Evolutionary conservation across 1,139 yeast species (phyloP).

Genomic region (Taiozyma sp.): DNA sequence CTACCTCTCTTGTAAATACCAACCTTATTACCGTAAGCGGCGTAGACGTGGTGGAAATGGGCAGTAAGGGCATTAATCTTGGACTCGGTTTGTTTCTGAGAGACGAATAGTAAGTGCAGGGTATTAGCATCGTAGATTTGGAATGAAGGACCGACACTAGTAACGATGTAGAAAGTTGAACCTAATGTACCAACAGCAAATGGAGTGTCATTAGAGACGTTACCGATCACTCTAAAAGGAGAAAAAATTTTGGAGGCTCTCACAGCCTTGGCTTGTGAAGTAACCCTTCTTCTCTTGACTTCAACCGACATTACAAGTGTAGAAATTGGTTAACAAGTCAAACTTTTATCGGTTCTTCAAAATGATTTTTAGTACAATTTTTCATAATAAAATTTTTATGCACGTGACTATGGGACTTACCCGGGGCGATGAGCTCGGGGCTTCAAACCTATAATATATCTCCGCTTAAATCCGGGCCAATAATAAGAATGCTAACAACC

Average conservation of each 20-base stretch:
- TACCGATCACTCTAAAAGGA: constrained; percentile 60
- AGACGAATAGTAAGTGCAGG: constrained; percentile 80
- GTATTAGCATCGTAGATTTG: constrained; percentile 94
- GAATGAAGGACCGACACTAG: constrained; percentile 85
- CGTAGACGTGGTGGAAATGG: constrained; percentile 82
- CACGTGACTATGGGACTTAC: not conserved
- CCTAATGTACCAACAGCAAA: constrained; percentile 90
- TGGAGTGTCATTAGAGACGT: constrained; percentile 74
- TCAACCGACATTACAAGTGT: constrained; percentile 3
- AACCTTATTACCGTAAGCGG: constrained; percentile 64
- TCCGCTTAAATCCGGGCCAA: not conserved
- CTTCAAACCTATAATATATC: not conserved
- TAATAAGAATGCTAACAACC: not conserved
- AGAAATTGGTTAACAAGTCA: not conserved
- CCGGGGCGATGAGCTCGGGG: not conserved
- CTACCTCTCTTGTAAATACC: constrained; percentile 85
- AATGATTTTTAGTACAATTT: not conserved
- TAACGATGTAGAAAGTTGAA: constrained; percentile 78
- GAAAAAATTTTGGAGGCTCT: constrained; percentile 44
- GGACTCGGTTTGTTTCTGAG: constrained; percentile 69
- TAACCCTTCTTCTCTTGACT: constrained; percentile 28
- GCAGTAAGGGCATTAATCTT: constrained; percentile 72
- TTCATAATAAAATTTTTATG: not conserved
- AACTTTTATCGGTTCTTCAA: not conserved
- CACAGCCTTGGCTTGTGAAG: constrained; percentile 5